These are phyloP conservation scores for Yamadazyma blattariae DNA, from an alignment of 1,139 yeast genomes.

Conservation along the genomic window DNA sequence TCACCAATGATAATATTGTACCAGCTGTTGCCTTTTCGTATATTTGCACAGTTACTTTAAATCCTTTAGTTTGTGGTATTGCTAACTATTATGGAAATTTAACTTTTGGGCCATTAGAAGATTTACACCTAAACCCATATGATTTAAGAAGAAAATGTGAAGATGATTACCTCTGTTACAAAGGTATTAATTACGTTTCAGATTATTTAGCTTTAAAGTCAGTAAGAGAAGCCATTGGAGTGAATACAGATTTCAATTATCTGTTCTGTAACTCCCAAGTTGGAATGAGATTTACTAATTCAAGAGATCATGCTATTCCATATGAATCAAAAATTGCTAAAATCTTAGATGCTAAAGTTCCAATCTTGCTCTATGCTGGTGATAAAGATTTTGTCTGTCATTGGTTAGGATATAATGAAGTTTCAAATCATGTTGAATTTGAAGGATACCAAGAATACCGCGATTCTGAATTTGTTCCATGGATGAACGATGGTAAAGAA, in stretches of 20 bases:
- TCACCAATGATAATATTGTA: conserved; percentile 52
- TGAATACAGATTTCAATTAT: conserved; percentile 51
- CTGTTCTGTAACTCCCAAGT: conserved; percentile 59
- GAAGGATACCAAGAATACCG: conserved; percentile 18
- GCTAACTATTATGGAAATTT: conserved; percentile 42
- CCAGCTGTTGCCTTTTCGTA: conserved; percentile 48
- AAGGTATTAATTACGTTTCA: conserved; percentile 52
- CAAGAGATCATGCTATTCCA: conserved; percentile 59
- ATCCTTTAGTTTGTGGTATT: conserved; percentile 51
- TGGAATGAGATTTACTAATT: conserved; percentile 48
- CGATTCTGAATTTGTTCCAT: conserved; percentile 26
- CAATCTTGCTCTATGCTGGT: conserved; percentile 39
- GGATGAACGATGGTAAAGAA: conserved; percentile 40
- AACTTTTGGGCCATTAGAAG: conserved; percentile 50
- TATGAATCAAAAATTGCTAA: conserved; percentile 43
- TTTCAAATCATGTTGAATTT: conserved; percentile 19
- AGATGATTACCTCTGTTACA: conserved; percentile 54
- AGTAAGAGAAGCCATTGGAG: conserved; percentile 63
- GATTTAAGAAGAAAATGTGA: conserved; percentile 63
- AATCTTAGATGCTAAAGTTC: conserved; percentile 48
- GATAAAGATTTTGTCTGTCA: conserved; percentile 40
- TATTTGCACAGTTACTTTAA: conserved; percentile 16
- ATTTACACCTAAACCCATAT: conserved; percentile 65
- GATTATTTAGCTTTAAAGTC: conserved; percentile 56
- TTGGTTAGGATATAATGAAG: conserved; percentile 37